Evolutionary conservation across 306 rosid genomes (phyloP).

Genomic region (Heteromeles arbutifolia): DNA sequence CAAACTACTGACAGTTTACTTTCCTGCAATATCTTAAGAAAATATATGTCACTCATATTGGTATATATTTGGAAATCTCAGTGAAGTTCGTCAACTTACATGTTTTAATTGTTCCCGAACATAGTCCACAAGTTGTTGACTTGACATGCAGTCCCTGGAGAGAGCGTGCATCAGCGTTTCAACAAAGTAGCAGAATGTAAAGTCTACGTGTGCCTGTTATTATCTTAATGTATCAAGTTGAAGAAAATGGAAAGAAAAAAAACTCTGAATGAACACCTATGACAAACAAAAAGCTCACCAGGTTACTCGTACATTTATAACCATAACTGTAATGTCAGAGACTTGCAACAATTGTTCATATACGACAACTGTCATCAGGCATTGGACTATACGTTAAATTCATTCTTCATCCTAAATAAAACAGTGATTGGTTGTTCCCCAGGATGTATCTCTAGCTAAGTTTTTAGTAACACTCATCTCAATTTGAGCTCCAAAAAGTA

Average conservation of each 20-base stretch:
- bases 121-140: constrained; percentile 86
- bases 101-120: constrained; percentile 53
- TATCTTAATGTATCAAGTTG: neutral
- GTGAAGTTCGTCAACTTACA: constrained; percentile 32
- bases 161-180: neutral
- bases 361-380: neutral
- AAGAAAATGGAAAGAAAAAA: neutral
- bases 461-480: neutral
- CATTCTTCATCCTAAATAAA: too few species aligned
- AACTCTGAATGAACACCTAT: neutral
- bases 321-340: neutral
- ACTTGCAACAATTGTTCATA: neutral
- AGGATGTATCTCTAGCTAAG: neutral
- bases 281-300: neutral
- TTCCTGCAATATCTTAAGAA: constrained; percentile 54
- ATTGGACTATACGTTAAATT: neutral
- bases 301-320: neutral
- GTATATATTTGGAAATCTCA: neutral
- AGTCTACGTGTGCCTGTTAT: neutral
- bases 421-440: neutral
- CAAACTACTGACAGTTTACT: constrained; percentile 64
- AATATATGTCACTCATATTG: neutral
- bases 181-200: neutral
- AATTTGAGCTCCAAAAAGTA: neutral
- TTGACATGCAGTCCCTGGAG: constrained; percentile 93